These are phyloP conservation scores for Torrubiella hemipterigena DNA, from an alignment of 2,329 filamentous ascomycete genomes.

Conservation along the genomic window DNA sequence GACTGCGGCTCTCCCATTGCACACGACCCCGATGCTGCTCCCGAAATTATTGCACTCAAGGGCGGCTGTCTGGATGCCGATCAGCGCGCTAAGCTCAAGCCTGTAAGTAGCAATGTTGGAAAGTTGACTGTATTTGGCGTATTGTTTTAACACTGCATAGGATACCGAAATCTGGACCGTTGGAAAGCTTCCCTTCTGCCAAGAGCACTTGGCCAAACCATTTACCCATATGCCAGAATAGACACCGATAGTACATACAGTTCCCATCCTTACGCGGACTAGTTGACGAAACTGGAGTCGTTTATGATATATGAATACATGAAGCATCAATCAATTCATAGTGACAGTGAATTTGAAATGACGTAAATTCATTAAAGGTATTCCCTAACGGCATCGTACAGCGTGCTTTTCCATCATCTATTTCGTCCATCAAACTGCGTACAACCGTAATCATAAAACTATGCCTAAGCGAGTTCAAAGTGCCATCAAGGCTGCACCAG, in stretches of 20 bases:
- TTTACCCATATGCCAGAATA: slow-evolving; percentile 54
- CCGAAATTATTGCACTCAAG: slow-evolving; percentile 58
- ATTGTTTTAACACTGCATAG: slow-evolving; percentile 17
- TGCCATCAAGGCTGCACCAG: too few species aligned
- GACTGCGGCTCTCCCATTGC: slow-evolving; percentile 60
- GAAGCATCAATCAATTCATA: too few species aligned
- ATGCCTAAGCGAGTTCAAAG: too few species aligned
- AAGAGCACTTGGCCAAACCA: slow-evolving; percentile 50
- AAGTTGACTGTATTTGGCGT: too few species aligned
- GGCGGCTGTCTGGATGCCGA: slow-evolving; percentile 50
- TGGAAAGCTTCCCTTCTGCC: slow-evolving; percentile 58
- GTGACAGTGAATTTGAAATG: too few species aligned
- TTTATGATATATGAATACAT: background rate
- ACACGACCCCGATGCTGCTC: slow-evolving; percentile 59
- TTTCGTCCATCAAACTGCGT: too few species aligned
- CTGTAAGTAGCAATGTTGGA: slow-evolving; percentile 26
- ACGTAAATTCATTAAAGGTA: too few species aligned
- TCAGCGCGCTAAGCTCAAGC: slow-evolving; percentile 57
- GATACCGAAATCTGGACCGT: slow-evolving; percentile 60
- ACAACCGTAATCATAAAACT: too few species aligned
- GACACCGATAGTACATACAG: slow-evolving; percentile 4
- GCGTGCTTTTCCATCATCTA: too few species aligned
- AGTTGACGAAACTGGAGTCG: background rate
- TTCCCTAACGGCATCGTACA: too few species aligned
- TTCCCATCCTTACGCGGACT: background rate